Base-by-base conservation (phyloP, 2,329 filamentous ascomycete genomes). In the Aspergillus sp. region DNA sequence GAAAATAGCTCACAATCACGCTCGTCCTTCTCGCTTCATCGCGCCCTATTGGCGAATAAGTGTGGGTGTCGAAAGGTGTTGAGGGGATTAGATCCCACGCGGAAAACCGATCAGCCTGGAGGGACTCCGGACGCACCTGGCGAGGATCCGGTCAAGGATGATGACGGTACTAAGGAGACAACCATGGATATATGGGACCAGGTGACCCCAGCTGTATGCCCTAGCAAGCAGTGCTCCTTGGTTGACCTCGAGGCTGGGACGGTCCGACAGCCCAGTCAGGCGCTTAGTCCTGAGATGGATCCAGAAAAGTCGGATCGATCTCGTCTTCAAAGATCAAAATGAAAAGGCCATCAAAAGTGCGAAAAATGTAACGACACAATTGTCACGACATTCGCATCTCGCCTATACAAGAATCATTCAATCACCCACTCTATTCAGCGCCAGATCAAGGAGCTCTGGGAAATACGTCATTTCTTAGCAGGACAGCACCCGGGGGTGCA, bases 11-110 rank as follows among this genome's bases (percentile, higher is more conserved):
- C 61, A 5, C 56, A 55, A 29, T 58, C 63, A 4, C 59, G 56
- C 13, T 54, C 56, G 4, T 66, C 65, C 3, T 56, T 60, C 23
- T 54, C 58, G 5, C 34, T 60, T 4, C 53, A 55, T 9, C 53
- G 56, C 1, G 50, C 48, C 6, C 51, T 59, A 34, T 52, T 55
- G 6, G 47, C 58, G 17, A 50, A 55, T 9, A 53, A 44, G 11
- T 43, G 54, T 1, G 36, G 45, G 10, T 55, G 45, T 38, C 52
- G 57, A 21, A 59, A 53, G 36, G 19, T 23, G 6, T 21, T 50
- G 17, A 25, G 41, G 41, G 10, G 9, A n/a, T 10, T 47, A 1
- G 29, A 38, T 16, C 32, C 47, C 14, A 29, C 7, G 9, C 34
- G 21, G 10, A 43, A 14, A 40, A 7, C 19, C 17, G 41, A 31